Base-by-base conservation (phyloP, 2,329 filamentous ascomycete genomes). In the Aspergillus alliaceus region DNA sequence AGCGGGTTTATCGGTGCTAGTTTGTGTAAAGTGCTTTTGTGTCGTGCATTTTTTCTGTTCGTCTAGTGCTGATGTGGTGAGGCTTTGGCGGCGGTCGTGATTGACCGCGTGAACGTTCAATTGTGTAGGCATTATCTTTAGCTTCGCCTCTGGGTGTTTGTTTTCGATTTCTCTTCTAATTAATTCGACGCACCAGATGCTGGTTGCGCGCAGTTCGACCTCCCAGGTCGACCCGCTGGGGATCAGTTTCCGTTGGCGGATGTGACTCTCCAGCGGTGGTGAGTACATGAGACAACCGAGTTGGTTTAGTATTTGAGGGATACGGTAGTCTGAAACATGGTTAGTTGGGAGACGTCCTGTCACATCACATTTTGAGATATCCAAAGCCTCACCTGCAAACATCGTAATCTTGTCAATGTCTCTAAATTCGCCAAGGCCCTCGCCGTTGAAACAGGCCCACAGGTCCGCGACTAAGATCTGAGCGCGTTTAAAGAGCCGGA, bases 351-450 rank as follows among this genome's bases (percentile, higher is more conserved):
- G 12, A n/a, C n/a, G n/a, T n/a, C 20, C 4, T 37, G 11, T 31
- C 15, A 11, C n/a, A 6, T 27, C 22, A 44, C 14, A 11, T 6
- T 14, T 42, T 7, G 24, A 7, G 6, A 8, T 4, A 44, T 4
- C 15, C 3, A 25, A 1, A n/a, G 14, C 53, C 64, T 42, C 73
- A 83, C 82, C 83, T 69, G 95, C 93, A 79, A 99, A 99, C 88
- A 98, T 98, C 59, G 95, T 99, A 67, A 99, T 89, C 72, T 92
- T 91, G 76, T 95, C 89, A 66, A 99, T 96, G 71, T 99, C 95
- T 56, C 86, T 72, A 74, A 99, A 99, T 27, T 83, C 80, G 31
- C 95, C 96, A 68, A 88, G 93, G 25, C 84, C 82, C 64, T 88
- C 81, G 46, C 91, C 92, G 53, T 93, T 86, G 72, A 98, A 98